Conservation (phyloP, 306 rosid species). For the Vigna trinervia region DNA sequence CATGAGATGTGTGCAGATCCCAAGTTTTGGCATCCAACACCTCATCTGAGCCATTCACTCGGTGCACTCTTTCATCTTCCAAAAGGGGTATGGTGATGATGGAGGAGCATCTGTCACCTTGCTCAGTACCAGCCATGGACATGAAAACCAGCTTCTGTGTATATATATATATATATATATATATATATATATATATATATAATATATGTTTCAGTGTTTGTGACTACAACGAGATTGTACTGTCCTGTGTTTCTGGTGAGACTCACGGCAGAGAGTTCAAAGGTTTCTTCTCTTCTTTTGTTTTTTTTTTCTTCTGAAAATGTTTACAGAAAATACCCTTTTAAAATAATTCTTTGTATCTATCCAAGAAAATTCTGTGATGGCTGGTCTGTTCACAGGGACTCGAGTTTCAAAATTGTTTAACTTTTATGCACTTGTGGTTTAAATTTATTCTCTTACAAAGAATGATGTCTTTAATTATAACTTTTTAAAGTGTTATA, state of each 20-base stretch:
- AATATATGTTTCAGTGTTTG: background rate
- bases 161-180: background rate
- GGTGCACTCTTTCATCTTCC: background rate
- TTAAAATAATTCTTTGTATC: background rate
- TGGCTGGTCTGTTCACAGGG: background rate
- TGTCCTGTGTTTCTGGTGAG: background rate
- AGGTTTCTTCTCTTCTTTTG: background rate
- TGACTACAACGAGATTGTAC: background rate
- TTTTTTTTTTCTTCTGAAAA: background rate
- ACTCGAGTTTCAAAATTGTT: too few species aligned
- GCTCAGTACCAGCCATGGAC: conserved; percentile 22
- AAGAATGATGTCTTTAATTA: too few species aligned
- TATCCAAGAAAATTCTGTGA: background rate
- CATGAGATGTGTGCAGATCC: background rate
- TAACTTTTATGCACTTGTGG: too few species aligned
- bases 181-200: background rate
- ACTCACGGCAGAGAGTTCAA: background rate
- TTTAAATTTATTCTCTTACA: too few species aligned
- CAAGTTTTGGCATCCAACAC: background rate
- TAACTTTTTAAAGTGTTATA: too few species aligned
- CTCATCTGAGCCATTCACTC: conserved; percentile 3
- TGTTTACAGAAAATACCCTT: background rate
- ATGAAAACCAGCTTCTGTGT: background rate
- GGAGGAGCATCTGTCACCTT: conserved; percentile 20
- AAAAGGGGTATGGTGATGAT: conserved; percentile 35